A percentile compares a stretch with the other conserved stretches of the same genome.
phyloP scores from a whole-genome alignment of 345 rosid species.

The Dovyalis caffra region DNA sequence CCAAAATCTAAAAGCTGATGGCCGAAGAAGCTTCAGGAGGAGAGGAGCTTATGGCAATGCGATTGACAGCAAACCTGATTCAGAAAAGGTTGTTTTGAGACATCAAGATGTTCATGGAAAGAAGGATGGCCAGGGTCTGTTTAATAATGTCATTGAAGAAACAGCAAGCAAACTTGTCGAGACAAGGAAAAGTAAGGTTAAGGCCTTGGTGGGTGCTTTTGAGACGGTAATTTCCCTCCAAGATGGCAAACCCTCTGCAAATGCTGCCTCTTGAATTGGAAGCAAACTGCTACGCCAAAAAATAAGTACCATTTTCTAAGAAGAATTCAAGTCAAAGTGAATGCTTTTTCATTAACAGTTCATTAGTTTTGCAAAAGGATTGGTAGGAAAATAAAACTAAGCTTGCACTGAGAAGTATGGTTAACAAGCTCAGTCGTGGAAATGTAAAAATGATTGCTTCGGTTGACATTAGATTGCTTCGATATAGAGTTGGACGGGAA shows the following conservation, averaged over 20 bases:
- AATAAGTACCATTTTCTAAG: background rate
- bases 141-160: constrained; percentile 87
- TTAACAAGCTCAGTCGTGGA: constrained; percentile 13
- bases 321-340: background rate
- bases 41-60: constrained; percentile 35
- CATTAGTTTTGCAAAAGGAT: constrained; percentile 5
- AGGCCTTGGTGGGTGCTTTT: constrained; percentile 95
- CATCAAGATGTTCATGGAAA: constrained; percentile 62
- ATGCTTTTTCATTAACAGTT: constrained; percentile 11
- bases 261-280: constrained; percentile 12
- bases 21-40: constrained; percentile 43
- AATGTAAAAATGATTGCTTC: constrained; percentile 13
- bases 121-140: constrained; percentile 57
- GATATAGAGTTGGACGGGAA: constrained; percentile 5
- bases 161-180: constrained; percentile 83
- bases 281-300: background rate
- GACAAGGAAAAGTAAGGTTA: constrained; percentile 87
- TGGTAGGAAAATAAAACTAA: constrained; percentile 25
- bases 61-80: constrained; percentile 21
- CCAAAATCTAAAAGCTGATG: constrained; percentile 33
- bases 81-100: constrained; percentile 57
- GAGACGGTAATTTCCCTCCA: constrained; percentile 91
- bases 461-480: constrained; percentile 14
- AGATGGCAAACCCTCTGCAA: constrained; percentile 43
- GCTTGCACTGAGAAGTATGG: constrained; percentile 16